A percentile compares a stretch with the other conserved stretches of the same genome.
These are phyloP conservation scores for Sequoia sempervirens DNA, from an alignment of 75 land plant species.

Conservation along the genomic window DNA sequence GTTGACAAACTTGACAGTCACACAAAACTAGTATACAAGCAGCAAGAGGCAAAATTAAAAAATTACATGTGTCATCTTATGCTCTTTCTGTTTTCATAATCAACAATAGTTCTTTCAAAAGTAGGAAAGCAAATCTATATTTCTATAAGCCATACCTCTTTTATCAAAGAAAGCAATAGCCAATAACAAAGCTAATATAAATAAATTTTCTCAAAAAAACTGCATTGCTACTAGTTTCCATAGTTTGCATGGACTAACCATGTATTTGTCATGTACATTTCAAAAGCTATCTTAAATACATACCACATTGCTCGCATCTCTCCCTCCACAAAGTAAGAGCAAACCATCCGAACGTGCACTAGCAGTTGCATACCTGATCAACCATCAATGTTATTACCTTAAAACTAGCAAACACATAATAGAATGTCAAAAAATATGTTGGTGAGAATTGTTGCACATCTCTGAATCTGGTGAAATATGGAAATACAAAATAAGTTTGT, in stretches of 20 bases:
- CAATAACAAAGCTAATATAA: neutral
- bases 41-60: neutral
- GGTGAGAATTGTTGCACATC: neutral
- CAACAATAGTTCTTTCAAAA: neutral
- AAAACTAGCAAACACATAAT: neutral
- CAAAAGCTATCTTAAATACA: constrained; percentile 9
- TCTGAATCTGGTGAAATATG: neutral
- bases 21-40: neutral
- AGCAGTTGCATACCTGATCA: constrained; percentile 80
- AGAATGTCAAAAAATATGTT: neutral
- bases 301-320: constrained; percentile 87
- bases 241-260: neutral
- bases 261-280: neutral
- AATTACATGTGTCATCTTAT: neutral
- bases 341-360: constrained; percentile 90
- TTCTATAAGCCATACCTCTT: neutral
- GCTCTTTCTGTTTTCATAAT: neutral
- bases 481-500: neutral
- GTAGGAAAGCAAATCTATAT: neutral
- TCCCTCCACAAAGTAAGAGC: constrained; percentile 79
- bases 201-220: neutral
- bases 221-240: neutral
- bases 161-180: neutral
- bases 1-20: neutral
- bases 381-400: neutral